Evolutionary conservation across 2,329 filamentous ascomycete species (phyloP), one percentile per base, ranked within the genome.

Genomic region (Akanthomyces uredinophilus): DNA sequence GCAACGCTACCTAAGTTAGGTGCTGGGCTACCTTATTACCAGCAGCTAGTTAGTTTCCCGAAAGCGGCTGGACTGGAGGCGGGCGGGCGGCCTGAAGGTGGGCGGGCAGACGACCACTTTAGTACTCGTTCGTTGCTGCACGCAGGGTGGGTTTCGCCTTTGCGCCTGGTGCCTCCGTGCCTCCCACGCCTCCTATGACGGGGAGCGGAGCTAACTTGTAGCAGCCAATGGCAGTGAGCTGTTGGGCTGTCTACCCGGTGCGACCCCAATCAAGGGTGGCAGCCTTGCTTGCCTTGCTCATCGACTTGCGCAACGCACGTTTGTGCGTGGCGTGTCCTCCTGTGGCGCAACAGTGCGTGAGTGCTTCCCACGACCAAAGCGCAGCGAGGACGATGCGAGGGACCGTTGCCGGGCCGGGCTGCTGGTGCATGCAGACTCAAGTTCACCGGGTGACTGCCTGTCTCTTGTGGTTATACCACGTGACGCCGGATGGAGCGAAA

Each of bases 61-160:
- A 41, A 60, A 60, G 49, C 58, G 50, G 58, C 49, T 60, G 58
- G 46, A 14, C 58, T 52, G 52, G 29, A 46, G 55, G 37, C 41
- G 27, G 29, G 29, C 41, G 49, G 10, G 5, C 27, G 29, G 39
- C n/a, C 37, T 54, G 49, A 13, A 46, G 39, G 39, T 37, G 58
- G 58, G 58, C 41, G 58, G 58, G 58, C 49, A 39, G 37, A 44
- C 58, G 58, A 54, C 50, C 50, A 54, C 58, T 60, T 60, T 60
- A 60, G 58, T 60, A 60, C 37, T 52, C 39, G 39, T 18, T 2
- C 22, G 37, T n/a, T 39, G 57, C 57, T 29, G 47, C 47, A 35
- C 39, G 47, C 47, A 35, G 27, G 7, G 57, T 60, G 57, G 57
- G 57, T 51, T 59, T 59, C 35, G 57, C 57, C 57, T 60, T 7